Base-by-base conservation (phyloP, 305 asterid genomes). In the Solanum aculeatissimum region DNA sequence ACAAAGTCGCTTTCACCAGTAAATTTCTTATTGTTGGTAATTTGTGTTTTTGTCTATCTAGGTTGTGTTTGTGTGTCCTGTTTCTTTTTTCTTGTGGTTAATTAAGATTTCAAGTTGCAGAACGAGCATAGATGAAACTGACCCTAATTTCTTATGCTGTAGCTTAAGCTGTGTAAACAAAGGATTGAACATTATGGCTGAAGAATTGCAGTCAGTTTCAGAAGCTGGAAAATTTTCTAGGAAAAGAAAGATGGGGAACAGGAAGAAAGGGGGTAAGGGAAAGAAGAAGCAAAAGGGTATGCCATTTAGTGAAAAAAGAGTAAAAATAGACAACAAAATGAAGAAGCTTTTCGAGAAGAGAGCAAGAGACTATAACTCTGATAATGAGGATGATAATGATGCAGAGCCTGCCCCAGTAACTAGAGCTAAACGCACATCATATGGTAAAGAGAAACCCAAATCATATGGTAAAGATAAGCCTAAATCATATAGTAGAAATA, bases 291-390 rank as follows among this genome's bases (percentile, higher is more conserved):
- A 84, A 47, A 91, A 92, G 65, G 25, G 72, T 88, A 85, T 86
- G 85, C 92, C 86, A 35, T 88, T 87, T 54, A 85, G 74, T 40
- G 92, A 88, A 43, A 86, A 86, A 19, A 93, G 85, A 88, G 89
- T 83, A 7, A 92, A 87, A 82, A 84, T 92, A 23, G 96, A 92
- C 62, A 82, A 84, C 11, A 93, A 74, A 87, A 88, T 87, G 97
- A 91, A 84, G 63, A 96, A 87, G 85, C 57, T 93, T 87, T 91
- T 89, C 55, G 91, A 89, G 88, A 96, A 88, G 84, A 93, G 93
- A 85, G 98, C 92, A 25, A 89, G 95, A 88, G 97, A 95, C 72
- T 95, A 97, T 88, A 91, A 97, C 87, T 97, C 99, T 5, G 98
- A 92, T 72, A 92, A 89, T n/a, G 92, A 88, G 2, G 93, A 83